Evolutionary conservation across 2,329 filamentous ascomycete genomes (phyloP).

Genomic region (Fusarium gaditjirri): DNA sequence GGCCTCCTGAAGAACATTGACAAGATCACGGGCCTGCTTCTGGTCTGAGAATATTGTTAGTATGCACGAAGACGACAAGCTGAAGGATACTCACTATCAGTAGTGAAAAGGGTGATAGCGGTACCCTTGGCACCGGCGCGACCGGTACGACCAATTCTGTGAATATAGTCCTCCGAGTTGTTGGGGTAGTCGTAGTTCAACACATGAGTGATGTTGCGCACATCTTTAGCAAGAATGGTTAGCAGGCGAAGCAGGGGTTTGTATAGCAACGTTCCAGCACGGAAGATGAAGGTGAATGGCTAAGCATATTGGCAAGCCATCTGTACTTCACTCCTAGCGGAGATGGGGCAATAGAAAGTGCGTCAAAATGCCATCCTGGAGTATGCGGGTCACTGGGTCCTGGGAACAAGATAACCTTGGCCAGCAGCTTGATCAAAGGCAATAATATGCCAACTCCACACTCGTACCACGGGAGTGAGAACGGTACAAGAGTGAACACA

Average conservation of each 20-base stretch:
- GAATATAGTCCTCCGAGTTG: constrained; percentile 98
- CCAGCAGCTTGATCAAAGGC: constrained; percentile 77
- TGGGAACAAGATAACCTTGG: constrained; percentile 67
- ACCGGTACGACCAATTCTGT: constrained; percentile 95
- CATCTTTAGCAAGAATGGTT: constrained; percentile 88
- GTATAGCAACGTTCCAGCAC: constrained; percentile 72
- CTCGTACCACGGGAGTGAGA: constrained; percentile 73
- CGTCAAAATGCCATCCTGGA: constrained; percentile 64
- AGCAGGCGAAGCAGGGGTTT: constrained; percentile 69
- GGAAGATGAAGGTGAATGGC: constrained; percentile 56
- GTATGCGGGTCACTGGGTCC: constrained; percentile 65
- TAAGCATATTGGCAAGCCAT: constrained; percentile 62
- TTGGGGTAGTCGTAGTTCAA: constrained; percentile 99
- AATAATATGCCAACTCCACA: constrained; percentile 81
- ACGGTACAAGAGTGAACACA: constrained; percentile 79
- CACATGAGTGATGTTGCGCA: constrained; percentile 99
- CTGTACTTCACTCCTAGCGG: constrained; percentile 65
- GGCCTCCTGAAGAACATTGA: constrained; percentile 90
- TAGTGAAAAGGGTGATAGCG: constrained; percentile 98
- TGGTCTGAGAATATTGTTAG: constrained; percentile 70
- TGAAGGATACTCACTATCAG: constrained; percentile 84
- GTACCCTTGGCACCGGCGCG: constrained; percentile 95
- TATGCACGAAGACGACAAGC: background rate
- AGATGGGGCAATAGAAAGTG: constrained; percentile 68
- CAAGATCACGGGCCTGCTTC: constrained; percentile 96